Percentiles rank a stretch among this genome's conserved stretches.
phyloP scores from a whole-genome alignment of 805 yeast species.

The Yamadazyma endophytica region DNA sequence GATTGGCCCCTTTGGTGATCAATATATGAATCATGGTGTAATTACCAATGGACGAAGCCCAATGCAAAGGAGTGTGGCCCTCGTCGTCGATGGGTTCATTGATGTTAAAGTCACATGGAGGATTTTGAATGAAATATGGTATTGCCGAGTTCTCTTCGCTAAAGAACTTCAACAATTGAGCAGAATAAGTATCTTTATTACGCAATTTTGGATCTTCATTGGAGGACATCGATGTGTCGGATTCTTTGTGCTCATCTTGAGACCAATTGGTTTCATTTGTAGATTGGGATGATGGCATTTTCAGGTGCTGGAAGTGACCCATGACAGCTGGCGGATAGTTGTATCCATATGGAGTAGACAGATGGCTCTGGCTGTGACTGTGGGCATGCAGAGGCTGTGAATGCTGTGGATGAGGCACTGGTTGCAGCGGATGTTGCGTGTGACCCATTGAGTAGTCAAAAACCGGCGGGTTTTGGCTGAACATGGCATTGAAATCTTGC shows the following conservation, averaged over 20 bases:
- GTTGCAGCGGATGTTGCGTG: slow-evolving; percentile 20
- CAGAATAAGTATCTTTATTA: slow-evolving; percentile 38
- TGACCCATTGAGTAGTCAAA: slow-evolving; percentile 20
- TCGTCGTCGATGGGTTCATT: slow-evolving; percentile 86
- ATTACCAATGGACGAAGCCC: slow-evolving; percentile 97
- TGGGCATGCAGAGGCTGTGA: slow-evolving; percentile 13
- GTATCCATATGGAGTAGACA: neutral
- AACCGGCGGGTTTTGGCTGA: slow-evolving; percentile 1
- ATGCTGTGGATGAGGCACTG: slow-evolving; percentile 23
- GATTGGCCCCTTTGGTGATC: slow-evolving; percentile 70
- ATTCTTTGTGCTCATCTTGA: slow-evolving; percentile 37
- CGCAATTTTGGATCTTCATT: slow-evolving; percentile 17
- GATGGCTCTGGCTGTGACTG: slow-evolving; percentile 17
- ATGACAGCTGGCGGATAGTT: slow-evolving; percentile 13
- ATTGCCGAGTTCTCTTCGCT: slow-evolving; percentile 42
- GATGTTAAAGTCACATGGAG: slow-evolving; percentile 63
- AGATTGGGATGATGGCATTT: slow-evolving; percentile 27
- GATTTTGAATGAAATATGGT: slow-evolving; percentile 62
- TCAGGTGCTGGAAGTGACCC: slow-evolving; percentile 15
- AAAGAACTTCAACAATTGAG: slow-evolving; percentile 38
- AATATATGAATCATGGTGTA: slow-evolving; percentile 71
- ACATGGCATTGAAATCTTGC: slow-evolving; percentile 4
- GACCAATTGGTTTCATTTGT: slow-evolving; percentile 45
- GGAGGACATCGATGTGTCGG: slow-evolving; percentile 37
- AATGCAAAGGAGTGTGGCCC: slow-evolving; percentile 91